Percentiles rank a stretch among this genome's conserved stretches.
phyloP scores from a whole-genome alignment of 2,329 filamentous ascomycete genomes.

The Alternaria ethzedia region DNA sequence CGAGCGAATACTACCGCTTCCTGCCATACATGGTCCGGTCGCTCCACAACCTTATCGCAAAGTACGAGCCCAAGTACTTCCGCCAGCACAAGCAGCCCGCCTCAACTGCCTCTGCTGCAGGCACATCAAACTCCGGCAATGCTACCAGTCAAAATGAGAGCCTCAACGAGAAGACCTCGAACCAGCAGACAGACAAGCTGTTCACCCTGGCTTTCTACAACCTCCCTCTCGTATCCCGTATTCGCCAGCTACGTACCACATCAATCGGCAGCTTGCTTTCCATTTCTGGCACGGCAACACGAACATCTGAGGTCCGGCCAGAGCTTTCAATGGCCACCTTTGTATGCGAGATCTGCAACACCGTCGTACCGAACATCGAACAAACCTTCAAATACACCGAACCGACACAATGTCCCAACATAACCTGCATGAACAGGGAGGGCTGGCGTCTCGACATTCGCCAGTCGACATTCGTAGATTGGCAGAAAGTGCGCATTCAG shows the following conservation, averaged over 20 bases:
- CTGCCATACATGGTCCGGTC: constrained; percentile 88
- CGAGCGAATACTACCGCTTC: constrained; percentile 92
- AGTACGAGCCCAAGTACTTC: constrained; percentile 94
- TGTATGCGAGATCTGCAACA: constrained; percentile 85
- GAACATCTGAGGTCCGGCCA: constrained; percentile 94
- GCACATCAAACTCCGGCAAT: constrained; percentile 64
- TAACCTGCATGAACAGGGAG: constrained; percentile 82
- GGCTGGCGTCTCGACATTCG: constrained; percentile 98
- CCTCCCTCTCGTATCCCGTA: constrained; percentile 81
- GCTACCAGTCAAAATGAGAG: constrained; percentile 65
- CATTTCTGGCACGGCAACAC: constrained; percentile 94
- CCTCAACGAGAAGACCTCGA: constrained; percentile 75
- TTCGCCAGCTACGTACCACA: constrained; percentile 83
- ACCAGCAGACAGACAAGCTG: constrained; percentile 96
- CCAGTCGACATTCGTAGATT: constrained; percentile 97
- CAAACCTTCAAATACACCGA: constrained; percentile 98
- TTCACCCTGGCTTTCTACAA: constrained; percentile 96
- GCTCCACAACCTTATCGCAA: constrained; percentile 90
- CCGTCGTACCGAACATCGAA: constrained; percentile 86
- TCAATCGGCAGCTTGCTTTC: constrained; percentile 94
- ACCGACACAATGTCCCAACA: constrained; percentile 92
- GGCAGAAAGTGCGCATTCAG: constrained; percentile 98
- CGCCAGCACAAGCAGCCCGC: constrained; percentile 85
- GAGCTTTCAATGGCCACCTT: constrained; percentile 94
- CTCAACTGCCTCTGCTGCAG: constrained; percentile 74